phyloP scores from a whole-genome alignment of 768 basidiomycete species.

The Sarcomyxa edulis region DNA sequence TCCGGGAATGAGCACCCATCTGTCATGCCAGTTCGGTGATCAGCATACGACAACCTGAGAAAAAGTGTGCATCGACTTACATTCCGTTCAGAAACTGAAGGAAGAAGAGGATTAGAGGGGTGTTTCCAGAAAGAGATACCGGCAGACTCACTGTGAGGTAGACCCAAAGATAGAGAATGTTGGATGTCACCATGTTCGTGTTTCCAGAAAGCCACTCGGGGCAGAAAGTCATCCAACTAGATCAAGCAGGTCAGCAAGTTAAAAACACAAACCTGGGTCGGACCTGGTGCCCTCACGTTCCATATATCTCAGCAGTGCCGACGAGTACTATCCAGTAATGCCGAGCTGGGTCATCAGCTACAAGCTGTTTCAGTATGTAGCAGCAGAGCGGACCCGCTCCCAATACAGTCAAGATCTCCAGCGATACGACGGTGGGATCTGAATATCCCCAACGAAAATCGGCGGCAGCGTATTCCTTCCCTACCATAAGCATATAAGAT shows the following conservation, averaged over 20 bases:
- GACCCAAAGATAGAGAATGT: slow-evolving; percentile 70
- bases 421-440: slow-evolving; percentile 75
- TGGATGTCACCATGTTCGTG: slow-evolving; percentile 66
- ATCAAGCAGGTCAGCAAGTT: too few relatives aligned
- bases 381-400: slow-evolving; percentile 71
- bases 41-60: not conserved
- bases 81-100: slow-evolving; percentile 80
- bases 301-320: slow-evolving; percentile 74
- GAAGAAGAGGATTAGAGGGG: slow-evolving; percentile 1
- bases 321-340: slow-evolving; percentile 80
- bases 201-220: slow-evolving; percentile 82
- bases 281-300: too few relatives aligned
- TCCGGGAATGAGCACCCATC: slow-evolving; percentile 77
- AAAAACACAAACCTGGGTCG: too few relatives aligned
- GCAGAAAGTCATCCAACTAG: slow-evolving; percentile 83
- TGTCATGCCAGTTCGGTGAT: slow-evolving; percentile 26
- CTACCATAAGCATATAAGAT: too few relatives aligned
- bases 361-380: slow-evolving; percentile 64
- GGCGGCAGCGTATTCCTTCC: slow-evolving; percentile 78
- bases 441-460: slow-evolving; percentile 79
- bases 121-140: not conserved
- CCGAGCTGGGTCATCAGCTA: slow-evolving; percentile 57
- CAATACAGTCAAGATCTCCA: slow-evolving; percentile 81
- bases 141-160: slow-evolving; percentile 64
- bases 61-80: slow-evolving; percentile 35